These are phyloP conservation scores for Marasmius tenuissimus DNA, from an alignment of 1,284 basidiomycete genomes.

Conservation along the genomic window DNA sequence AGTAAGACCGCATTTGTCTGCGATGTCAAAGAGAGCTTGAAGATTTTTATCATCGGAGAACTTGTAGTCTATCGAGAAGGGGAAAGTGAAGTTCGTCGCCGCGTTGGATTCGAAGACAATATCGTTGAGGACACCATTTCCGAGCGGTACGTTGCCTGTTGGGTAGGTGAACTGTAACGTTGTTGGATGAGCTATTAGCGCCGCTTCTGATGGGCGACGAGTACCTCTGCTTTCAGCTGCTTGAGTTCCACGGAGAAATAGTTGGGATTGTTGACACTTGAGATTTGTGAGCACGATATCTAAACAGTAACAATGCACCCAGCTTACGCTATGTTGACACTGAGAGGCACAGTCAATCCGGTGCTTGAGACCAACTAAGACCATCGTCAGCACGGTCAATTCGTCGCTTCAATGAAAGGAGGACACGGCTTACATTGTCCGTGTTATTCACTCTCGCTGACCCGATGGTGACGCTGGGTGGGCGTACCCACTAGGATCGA, in stretches of 20 bases:
- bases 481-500: constrained; percentile 68
- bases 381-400: neutral
- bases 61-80: constrained; percentile 76
- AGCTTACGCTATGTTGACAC: constrained; percentile 66
- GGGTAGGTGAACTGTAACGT: constrained; percentile 67
- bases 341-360: constrained; percentile 64
- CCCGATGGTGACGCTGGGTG: constrained; percentile 72
- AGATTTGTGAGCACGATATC: constrained; percentile 7
- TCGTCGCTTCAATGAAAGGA: constrained; percentile 23
- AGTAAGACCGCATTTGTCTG: constrained; percentile 64
- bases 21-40: constrained; percentile 64
- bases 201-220: constrained; percentile 2
- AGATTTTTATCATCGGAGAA: constrained; percentile 57
- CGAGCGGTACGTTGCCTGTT: constrained; percentile 52
- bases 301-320: neutral
- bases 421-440: constrained; percentile 38
- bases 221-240: constrained; percentile 65
- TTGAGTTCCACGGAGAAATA: constrained; percentile 78
- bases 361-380: constrained; percentile 18
- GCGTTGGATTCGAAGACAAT: constrained; percentile 62
- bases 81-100: constrained; percentile 79
- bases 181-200: constrained; percentile 5
- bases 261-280: constrained; percentile 83
- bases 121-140: constrained; percentile 63
- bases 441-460: constrained; percentile 42